A percentile compares a stretch with the other conserved stretches of the same genome.
These are phyloP conservation scores for Vitis hybrid DNA, from an alignment of 177 flowering plant genomes.

Conservation along the genomic window DNA sequence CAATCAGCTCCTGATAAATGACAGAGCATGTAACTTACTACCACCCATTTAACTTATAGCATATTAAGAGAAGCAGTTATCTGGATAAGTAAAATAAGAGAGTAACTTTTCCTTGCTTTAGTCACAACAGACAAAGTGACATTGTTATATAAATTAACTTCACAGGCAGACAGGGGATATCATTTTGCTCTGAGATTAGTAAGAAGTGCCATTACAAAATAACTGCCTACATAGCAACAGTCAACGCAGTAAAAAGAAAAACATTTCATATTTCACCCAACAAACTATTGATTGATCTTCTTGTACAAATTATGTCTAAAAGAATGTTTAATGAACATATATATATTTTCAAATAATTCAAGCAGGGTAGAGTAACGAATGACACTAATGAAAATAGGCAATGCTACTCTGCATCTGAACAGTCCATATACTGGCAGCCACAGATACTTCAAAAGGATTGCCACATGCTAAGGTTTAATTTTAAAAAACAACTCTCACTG, in stretches of 20 bases:
- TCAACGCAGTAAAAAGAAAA: not conserved
- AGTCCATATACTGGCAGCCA: no score
- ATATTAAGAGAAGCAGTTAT: not conserved
- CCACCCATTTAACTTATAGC: not conserved
- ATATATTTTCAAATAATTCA: no score
- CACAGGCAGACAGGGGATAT: not conserved
- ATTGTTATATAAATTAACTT: not conserved
- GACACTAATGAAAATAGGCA: no score
- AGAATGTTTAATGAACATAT: no score
- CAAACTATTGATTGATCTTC: not conserved
- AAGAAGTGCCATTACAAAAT: not conserved
- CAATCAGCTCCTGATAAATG: conserved; percentile 72
- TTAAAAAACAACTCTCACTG: no score
- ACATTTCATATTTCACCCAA: not conserved
- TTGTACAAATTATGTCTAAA: not conserved
- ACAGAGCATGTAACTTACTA: not conserved
- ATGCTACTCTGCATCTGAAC: no score
- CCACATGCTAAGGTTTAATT: no score
- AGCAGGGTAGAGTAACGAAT: no score
- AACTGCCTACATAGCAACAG: not conserved
- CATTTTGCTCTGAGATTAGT: not conserved
- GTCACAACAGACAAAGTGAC: not conserved
- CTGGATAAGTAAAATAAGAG: not conserved
- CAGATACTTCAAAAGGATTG: no score
- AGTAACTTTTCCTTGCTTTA: not conserved